Evolutionary conservation across 768 basidiomycete genomes (phyloP), one percentile per base, ranked within the genome.

Genomic region (Serendipita sp.): DNA sequence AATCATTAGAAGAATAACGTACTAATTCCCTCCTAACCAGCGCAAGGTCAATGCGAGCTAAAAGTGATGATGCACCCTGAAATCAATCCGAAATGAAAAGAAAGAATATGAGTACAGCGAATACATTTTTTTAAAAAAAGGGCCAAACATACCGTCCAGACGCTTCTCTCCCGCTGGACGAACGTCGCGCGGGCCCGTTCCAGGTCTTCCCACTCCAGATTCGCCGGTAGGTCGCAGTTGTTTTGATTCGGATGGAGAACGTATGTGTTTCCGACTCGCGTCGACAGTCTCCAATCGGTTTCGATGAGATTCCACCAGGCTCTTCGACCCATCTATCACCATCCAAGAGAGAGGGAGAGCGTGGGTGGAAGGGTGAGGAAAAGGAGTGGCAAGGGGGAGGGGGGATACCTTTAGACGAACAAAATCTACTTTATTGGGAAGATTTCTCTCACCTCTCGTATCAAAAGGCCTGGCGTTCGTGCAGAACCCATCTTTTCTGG

Each of bases 261-360:
- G 34, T 60, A 60, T 4, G 55, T 10, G 16, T 36, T 23, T 27
- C 55, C 55, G 1, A 31, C 55, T 33, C 33, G 55, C 8, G 55
- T 11, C 11, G 27, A 27, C 18, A 60, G 36, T n/a, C n/a, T 33
- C 55, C 55, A 60, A 37, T 60, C 55, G 10, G 27, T 10, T 36
- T 60, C 55, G 34, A 60, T 18, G 10, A 60, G 55, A 29, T 60
- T 60, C 55, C 55, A 60, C 55, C 55, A 60, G 11, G 55, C 55
- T 37, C 55, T 27, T 36, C 55, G 18, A 4, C 55, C 55, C 55
- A 60, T 11, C 55, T 60, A n/a, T 40, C 13, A 5, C 13, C 40
- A 13, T 40, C 40, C 23, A 23, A 23, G 23, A 23, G 23, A 23
- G 23, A 2, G 23, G 23, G 23, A 23, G 23, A 23, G 23, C 23